phyloP scores from a whole-genome alignment of 1,284 basidiomycete genomes.

The Pascua guehoae region DNA sequence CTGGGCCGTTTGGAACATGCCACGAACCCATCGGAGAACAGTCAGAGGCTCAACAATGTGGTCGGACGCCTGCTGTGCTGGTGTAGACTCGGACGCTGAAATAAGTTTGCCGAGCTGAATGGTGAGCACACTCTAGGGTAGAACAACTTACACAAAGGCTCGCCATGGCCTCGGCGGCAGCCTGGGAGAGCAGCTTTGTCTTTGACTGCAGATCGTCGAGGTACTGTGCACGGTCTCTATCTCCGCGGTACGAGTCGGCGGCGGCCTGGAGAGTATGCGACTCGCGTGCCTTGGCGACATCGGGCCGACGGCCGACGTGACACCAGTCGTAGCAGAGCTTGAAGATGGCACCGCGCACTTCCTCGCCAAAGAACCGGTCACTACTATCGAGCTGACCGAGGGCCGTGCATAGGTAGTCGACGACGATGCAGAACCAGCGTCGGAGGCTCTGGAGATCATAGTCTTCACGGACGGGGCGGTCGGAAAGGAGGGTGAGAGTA shows the following conservation, averaged over 20 bases:
- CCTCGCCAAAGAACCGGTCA: conserved; percentile 70
- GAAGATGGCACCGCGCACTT: conserved; percentile 76
- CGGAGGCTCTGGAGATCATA: conserved; percentile 76
- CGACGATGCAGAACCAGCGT: conserved; percentile 82
- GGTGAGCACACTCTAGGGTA: no score
- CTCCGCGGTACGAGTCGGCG: conserved; percentile 53
- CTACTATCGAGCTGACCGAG: conserved; percentile 66
- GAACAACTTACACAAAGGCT: conserved; percentile 69
- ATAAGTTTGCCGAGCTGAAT: conserved; percentile 43
- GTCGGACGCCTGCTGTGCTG: conserved; percentile 35
- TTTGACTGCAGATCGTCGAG: conserved; percentile 62
- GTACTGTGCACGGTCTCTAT: conserved; percentile 59
- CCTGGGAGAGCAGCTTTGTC: conserved; percentile 67
- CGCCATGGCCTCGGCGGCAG: conserved; percentile 76
- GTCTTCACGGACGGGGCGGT: conserved; percentile 68
- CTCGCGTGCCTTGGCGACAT: conserved; percentile 68
- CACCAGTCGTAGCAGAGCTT: conserved; percentile 93
- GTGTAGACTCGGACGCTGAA: conserved; percentile 32
- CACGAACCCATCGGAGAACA: conserved; percentile 52
- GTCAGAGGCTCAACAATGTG: conserved; percentile 47
- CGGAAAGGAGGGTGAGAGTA: conserved; percentile 71
- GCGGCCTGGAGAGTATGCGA: conserved; percentile 70
- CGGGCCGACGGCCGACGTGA: conserved; percentile 72
- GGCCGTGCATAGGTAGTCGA: conserved; percentile 79
- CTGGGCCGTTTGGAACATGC: conserved; percentile 49